phyloP scores from a whole-genome alignment of 495 filamentous ascomycete species.

The Talaromyces wortmannii region DNA sequence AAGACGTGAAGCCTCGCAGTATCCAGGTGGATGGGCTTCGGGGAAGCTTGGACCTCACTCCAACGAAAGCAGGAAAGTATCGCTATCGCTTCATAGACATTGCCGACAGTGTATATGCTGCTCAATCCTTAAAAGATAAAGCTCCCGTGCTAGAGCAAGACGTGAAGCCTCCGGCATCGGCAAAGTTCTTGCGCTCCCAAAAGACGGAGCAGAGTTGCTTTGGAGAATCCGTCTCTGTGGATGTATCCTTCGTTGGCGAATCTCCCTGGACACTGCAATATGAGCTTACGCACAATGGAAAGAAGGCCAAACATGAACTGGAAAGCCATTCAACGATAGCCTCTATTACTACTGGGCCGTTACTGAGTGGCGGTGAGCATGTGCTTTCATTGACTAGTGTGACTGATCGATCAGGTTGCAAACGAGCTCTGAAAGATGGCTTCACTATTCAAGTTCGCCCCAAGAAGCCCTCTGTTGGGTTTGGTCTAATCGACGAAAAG shows the following conservation, averaged over 20 bases:
- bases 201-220: constrained; percentile 63
- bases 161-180: constrained; percentile 85
- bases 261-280: constrained; percentile 86
- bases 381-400: constrained; percentile 73
- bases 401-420: constrained; percentile 80
- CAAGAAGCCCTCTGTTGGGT: constrained; percentile 76
- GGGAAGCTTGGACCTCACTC: constrained; percentile 78
- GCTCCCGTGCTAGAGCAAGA: constrained; percentile 68
- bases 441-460: constrained; percentile 77
- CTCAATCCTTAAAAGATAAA: constrained; percentile 41
- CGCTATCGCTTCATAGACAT: constrained; percentile 78
- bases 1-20: constrained; percentile 40
- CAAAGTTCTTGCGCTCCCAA: constrained; percentile 54
- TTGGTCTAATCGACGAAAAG: constrained; percentile 75
- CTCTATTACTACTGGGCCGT: constrained; percentile 64
- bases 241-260: constrained; percentile 71
- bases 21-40: constrained; percentile 53
- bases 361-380: constrained; percentile 81
- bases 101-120: constrained; percentile 69
- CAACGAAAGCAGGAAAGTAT: constrained; percentile 73
- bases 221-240: constrained; percentile 66
- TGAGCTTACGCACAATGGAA: constrained; percentile 87
- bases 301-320: constrained; percentile 61
- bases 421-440: constrained; percentile 72
- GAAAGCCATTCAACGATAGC: constrained; percentile 51